These are phyloP conservation scores for Acrodontium crateriforme DNA, from an alignment of 2,329 filamentous ascomycete species.

Conservation along the genomic window DNA sequence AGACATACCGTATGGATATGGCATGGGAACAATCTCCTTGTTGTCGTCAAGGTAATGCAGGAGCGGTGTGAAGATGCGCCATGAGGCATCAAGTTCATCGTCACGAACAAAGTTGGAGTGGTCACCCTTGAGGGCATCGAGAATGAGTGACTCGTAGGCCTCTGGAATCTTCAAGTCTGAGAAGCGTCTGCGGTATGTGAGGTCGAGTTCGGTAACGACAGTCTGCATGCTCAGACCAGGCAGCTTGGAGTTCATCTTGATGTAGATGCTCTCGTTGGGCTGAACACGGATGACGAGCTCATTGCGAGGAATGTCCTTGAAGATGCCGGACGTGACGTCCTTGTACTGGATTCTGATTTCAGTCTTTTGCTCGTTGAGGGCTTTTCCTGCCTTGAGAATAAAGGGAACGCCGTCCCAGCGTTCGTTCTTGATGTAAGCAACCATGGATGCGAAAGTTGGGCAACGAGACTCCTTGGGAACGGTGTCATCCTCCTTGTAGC, in stretches of 20 bases:
- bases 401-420: slow-evolving; percentile 98
- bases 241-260: slow-evolving; percentile 99
- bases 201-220: slow-evolving; percentile 91
- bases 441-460: slow-evolving; percentile 94
- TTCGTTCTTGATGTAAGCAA: slow-evolving; percentile 99
- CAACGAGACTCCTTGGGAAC: slow-evolving; percentile 95
- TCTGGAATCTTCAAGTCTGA: slow-evolving; percentile 98
- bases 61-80: slow-evolving; percentile 96
- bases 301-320: slow-evolving; percentile 98
- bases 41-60: slow-evolving; percentile 98
- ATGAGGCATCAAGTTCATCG: slow-evolving; percentile 91
- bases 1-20: slow-evolving; percentile 88
- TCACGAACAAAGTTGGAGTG: slow-evolving; percentile 99
- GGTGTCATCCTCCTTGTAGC: slow-evolving; percentile 97
- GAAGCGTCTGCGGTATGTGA: slow-evolving; percentile 96
- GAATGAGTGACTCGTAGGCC: slow-evolving; percentile 93
- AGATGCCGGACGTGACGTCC: slow-evolving; percentile 97
- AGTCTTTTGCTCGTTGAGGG: slow-evolving; percentile 98
- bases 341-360: slow-evolving; percentile 99
- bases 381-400: slow-evolving; percentile 97
- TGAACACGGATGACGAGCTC: slow-evolving; percentile 98
- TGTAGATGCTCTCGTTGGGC: slow-evolving; percentile 98
- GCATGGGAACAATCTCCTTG: slow-evolving; percentile 99
- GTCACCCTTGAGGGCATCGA: slow-evolving; percentile 95
- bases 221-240: slow-evolving; percentile 99